phyloP scores from a whole-genome alignment of 2,329 filamentous ascomycete genomes.

The Furcasterigmium sp. region DNA sequence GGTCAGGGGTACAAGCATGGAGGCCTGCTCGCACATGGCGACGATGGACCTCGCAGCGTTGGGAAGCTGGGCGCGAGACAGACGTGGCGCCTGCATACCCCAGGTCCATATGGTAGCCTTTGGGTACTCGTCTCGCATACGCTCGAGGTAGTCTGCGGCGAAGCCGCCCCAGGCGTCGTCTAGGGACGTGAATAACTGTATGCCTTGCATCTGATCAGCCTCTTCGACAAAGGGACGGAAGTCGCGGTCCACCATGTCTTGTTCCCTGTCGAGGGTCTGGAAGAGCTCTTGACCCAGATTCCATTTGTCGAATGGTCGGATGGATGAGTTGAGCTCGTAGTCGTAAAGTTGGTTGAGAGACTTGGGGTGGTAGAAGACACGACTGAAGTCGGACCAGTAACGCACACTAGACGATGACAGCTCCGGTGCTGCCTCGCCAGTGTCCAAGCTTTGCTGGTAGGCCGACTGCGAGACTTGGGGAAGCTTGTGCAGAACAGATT shows the following conservation, averaged over 20 bases:
- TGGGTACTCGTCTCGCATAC: conserved; percentile 82
- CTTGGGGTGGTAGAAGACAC: conserved; percentile 85
- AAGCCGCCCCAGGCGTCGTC: conserved; percentile 84
- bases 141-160: conserved; percentile 66
- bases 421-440: conserved; percentile 56
- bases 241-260: conserved; percentile 87
- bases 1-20: conserved; percentile 71
- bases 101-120: conserved; percentile 86
- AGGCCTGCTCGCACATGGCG: conserved; percentile 64
- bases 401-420: conserved; percentile 69
- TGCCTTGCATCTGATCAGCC: conserved; percentile 83
- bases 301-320: conserved; percentile 81
- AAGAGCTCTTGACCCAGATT: conserved; percentile 71
- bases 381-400: conserved; percentile 95
- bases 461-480: conserved; percentile 61
- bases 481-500: conserved; percentile 63
- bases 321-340: conserved; percentile 73
- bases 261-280: conserved; percentile 65
- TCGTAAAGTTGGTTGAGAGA: conserved; percentile 85
- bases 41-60: conserved; percentile 72
- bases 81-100: conserved; percentile 67
- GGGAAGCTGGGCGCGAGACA: conserved; percentile 58
- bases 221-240: conserved; percentile 85
- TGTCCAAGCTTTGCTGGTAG: conserved; percentile 77
- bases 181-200: conserved; percentile 68